Evolutionary conservation across 305 asterid species (phyloP).

Genomic region (Fraxinus nigra): DNA sequence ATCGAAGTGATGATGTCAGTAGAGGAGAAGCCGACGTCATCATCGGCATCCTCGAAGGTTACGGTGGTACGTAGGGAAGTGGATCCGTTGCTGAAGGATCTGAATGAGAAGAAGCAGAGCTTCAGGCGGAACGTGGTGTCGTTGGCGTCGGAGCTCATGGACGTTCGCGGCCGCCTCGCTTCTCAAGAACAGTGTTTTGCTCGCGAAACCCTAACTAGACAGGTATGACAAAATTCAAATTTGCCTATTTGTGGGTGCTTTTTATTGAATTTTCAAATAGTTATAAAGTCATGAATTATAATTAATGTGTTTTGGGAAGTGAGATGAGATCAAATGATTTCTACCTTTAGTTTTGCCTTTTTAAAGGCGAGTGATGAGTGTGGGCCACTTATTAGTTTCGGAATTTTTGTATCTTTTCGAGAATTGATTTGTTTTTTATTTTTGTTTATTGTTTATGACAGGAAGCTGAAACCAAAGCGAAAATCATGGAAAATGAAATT

Average conservation of each 20-base stretch:
- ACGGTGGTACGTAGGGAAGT: conserved; percentile 33
- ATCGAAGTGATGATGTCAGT: conserved; percentile 42
- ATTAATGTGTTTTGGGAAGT: not conserved
- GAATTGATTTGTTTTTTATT: not conserved
- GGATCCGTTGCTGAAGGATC: conserved; percentile 90
- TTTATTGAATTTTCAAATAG: not conserved
- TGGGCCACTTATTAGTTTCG: conserved; percentile 17
- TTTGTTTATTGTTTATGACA: conserved; percentile 23
- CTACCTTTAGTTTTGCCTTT: conserved; percentile 21
- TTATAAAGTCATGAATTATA: not conserved
- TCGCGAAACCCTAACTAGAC: conserved; percentile 64
- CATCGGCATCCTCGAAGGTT: conserved; percentile 21
- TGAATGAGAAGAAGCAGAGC: conserved; percentile 79
- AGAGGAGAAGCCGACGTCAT: conserved; percentile 38
- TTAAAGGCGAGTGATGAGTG: not conserved
- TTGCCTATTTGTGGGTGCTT: not conserved
- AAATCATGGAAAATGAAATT: conserved; percentile 59
- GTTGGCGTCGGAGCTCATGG: conserved; percentile 90
- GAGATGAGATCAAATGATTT: conserved; percentile 15
- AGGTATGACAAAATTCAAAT: conserved; percentile 39
- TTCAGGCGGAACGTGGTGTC: conserved; percentile 91
- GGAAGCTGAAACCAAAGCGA: conserved; percentile 74
- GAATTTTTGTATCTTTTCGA: conserved; percentile 8
- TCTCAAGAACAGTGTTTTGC: conserved; percentile 56
- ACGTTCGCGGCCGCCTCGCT: conserved; percentile 65